Evolutionary conservation across 192 early-diverging fungal genomes (phyloP).

Genomic region (Podila verticillata): DNA sequence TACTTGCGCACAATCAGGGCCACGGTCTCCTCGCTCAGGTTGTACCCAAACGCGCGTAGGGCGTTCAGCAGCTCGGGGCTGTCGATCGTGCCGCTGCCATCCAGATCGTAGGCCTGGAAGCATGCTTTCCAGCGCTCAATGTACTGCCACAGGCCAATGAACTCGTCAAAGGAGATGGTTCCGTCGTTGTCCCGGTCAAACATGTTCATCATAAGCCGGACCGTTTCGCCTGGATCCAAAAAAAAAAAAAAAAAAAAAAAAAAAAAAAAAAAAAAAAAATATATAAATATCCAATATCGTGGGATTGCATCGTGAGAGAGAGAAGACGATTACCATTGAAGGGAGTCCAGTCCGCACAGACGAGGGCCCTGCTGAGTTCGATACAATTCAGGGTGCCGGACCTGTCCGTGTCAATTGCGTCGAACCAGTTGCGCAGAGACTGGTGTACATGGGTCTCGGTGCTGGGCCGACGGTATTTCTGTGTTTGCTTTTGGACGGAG

Average conservation of each 20-base stretch:
- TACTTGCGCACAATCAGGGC: constrained; percentile 44
- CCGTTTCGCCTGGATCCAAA: constrained; percentile 61
- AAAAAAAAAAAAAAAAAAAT: neutral
- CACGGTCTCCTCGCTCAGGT: constrained; percentile 35
- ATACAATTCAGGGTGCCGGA: constrained; percentile 60
- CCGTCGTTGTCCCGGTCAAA: constrained; percentile 70
- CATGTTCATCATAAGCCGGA: constrained; percentile 74
- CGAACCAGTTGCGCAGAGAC: constrained; percentile 36
- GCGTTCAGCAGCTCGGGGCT: constrained; percentile 45
- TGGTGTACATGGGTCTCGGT: constrained; percentile 3
- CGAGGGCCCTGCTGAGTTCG: constrained; percentile 67
- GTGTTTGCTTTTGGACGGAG: neutral
- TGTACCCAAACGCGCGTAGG: constrained; percentile 50
- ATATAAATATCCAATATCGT: neutral
- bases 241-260: neutral
- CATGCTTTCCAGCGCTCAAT: constrained; percentile 77
- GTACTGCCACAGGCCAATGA: constrained; percentile 72
- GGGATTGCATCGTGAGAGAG: neutral
- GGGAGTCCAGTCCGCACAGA: constrained; percentile 65
- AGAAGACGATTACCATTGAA: constrained; percentile 58
- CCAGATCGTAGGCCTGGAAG: constrained; percentile 72
- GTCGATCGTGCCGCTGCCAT: constrained; percentile 76
- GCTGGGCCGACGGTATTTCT: too few species aligned
- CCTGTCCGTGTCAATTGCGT: constrained; percentile 59
- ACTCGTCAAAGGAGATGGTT: constrained; percentile 73